Conservation (phyloP, 768 basidiomycete species). For the Xerocomus spinulosus region DNA sequence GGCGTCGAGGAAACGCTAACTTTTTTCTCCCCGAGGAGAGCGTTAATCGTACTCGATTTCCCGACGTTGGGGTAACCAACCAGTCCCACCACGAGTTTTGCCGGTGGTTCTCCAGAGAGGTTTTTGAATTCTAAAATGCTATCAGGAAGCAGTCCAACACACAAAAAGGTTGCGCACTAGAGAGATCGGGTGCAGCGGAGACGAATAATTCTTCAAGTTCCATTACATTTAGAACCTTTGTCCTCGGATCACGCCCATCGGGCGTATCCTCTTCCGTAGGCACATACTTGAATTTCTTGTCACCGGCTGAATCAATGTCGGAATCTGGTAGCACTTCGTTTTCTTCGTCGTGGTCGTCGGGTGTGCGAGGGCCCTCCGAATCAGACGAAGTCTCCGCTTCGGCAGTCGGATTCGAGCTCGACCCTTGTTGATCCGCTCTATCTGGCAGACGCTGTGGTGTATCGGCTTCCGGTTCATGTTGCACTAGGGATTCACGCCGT, state of each 20-base stretch:
- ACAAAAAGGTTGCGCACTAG: constrained; percentile 41
- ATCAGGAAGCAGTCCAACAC: neutral
- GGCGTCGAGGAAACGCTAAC: constrained; percentile 98
- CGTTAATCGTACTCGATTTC: constrained; percentile 97
- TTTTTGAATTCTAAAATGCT: constrained; percentile 55
- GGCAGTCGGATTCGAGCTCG: neutral
- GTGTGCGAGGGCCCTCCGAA: constrained; percentile 25
- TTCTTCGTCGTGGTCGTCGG: constrained; percentile 29
- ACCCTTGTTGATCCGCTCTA: neutral
- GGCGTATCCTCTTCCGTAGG: constrained; percentile 51
- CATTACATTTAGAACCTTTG: constrained; percentile 74
- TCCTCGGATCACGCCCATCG: constrained; percentile 57
- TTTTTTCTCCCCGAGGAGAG: constrained; percentile 92
- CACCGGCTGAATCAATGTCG: constrained; percentile 29
- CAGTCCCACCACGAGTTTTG: constrained; percentile 76
- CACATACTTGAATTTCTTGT: constrained; percentile 44
- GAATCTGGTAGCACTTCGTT: constrained; percentile 23
- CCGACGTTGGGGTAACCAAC: constrained; percentile 99
- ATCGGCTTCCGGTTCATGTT: constrained; percentile 20
- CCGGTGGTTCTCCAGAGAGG: constrained; percentile 49
- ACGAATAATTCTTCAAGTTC: constrained; percentile 86
- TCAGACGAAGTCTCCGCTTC: constrained; percentile 31
- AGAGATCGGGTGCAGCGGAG: constrained; percentile 63
- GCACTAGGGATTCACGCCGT: constrained; percentile 44
- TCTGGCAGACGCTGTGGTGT: constrained; percentile 2